Conservation (phyloP, 2,329 filamentous ascomycete species). For the Ascochyta fabae region DNA sequence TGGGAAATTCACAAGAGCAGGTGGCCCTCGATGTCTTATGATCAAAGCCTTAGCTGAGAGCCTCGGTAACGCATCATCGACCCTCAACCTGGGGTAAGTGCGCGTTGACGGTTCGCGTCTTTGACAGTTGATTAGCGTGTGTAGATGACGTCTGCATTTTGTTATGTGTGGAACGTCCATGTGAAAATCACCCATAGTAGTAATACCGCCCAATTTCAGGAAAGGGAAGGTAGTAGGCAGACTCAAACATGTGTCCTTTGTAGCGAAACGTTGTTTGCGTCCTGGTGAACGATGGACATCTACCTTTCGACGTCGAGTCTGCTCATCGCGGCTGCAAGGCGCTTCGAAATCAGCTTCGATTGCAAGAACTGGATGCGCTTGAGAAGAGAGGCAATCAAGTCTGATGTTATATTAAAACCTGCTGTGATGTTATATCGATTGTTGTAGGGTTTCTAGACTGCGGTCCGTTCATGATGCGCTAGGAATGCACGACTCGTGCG, state of each 20-base stretch:
- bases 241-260: background rate
- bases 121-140: conserved; percentile 15
- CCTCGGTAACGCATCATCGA: conserved; percentile 19
- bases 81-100: conserved; percentile 9
- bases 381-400: no score
- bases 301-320: no score
- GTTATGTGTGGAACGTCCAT: conserved; percentile 5
- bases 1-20: background rate
- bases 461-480: no score
- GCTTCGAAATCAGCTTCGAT: no score
- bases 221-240: background rate
- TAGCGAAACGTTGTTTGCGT: background rate
- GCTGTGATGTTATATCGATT: no score
- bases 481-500: background rate
- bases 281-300: background rate
- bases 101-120: conserved; percentile 5
- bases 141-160: conserved; percentile 21
- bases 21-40: conserved; percentile 4
- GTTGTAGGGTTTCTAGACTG: no score
- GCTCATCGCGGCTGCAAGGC: background rate
- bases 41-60: background rate
- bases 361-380: no score
- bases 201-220: background rate
- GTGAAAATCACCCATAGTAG: background rate
- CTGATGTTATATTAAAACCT: no score